Conservation (phyloP, 2,329 filamentous ascomycete species). For the Fusarium globosum region DNA sequence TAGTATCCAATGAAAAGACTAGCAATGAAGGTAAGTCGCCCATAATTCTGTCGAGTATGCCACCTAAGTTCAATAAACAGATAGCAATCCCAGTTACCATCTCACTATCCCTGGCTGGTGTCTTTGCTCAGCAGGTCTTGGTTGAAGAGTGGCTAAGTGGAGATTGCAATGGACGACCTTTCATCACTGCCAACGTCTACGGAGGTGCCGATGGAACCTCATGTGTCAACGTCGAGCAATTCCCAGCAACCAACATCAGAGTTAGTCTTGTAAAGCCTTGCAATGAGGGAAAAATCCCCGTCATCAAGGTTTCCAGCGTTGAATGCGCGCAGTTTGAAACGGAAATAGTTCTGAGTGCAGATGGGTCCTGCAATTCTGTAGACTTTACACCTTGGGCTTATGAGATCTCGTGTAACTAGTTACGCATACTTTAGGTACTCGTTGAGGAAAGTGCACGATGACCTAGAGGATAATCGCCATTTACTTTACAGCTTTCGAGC, state of each 20-base stretch:
- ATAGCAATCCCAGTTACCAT: not conserved
- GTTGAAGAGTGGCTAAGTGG: not conserved
- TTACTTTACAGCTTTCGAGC: no score
- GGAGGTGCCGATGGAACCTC: not conserved
- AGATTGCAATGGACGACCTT: not conserved
- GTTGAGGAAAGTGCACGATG: no score
- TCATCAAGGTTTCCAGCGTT: not conserved
- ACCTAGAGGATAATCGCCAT: not conserved
- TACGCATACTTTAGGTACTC: rapidly evolving
- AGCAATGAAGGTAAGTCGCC: not conserved
- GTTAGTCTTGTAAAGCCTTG: not conserved
- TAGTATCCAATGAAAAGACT: no score
- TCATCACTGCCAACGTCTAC: not conserved
- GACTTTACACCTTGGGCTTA: not conserved
- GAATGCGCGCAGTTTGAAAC: not conserved
- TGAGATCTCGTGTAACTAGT: not conserved
- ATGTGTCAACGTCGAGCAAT: not conserved
- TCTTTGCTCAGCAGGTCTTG: not conserved
- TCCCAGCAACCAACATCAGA: not conserved
- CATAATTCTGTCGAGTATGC: rapidly evolving
- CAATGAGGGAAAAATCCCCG: not conserved
- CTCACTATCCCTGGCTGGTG: not conserved
- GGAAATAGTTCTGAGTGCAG: not conserved
- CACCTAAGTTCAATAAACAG: not conserved
- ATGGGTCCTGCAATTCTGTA: not conserved